Conservation (phyloP, 768 basidiomycete species). For the Gloeopeniophorella convolvens region DNA sequence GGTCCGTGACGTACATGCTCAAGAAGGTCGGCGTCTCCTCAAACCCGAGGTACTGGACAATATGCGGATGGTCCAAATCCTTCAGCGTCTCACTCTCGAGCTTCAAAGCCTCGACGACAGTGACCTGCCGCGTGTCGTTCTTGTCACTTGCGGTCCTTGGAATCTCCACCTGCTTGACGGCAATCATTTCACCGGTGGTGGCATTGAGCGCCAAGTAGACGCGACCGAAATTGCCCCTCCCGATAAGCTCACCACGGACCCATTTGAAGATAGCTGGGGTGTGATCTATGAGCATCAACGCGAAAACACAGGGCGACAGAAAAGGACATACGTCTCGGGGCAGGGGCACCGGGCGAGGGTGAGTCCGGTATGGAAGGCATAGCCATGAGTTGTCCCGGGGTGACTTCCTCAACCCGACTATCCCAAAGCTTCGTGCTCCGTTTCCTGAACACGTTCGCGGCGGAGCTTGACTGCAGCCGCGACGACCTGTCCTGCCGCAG, state of each 20-base stretch:
- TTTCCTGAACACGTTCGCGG: slow-evolving; percentile 55
- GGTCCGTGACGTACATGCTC: slow-evolving; percentile 74
- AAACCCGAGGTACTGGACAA: slow-evolving; percentile 95
- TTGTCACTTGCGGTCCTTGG: slow-evolving; percentile 89
- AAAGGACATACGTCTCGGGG: slow-evolving; percentile 56
- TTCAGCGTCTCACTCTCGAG: slow-evolving; percentile 94
- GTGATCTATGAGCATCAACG: slow-evolving; percentile 6
- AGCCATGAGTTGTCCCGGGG: slow-evolving; percentile 57
- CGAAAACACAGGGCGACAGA: not conserved
- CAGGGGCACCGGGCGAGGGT: slow-evolving; percentile 33
- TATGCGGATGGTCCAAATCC: slow-evolving; percentile 94
- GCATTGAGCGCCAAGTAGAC: slow-evolving; percentile 96
- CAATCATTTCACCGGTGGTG: slow-evolving; percentile 97
- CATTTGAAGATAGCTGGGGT: slow-evolving; percentile 85
- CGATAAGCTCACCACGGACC: slow-evolving; percentile 97
- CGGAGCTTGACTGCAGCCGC: slow-evolving; percentile 44
- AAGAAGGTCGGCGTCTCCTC: slow-evolving; percentile 83
- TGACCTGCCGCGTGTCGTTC: slow-evolving; percentile 76
- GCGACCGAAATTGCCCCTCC: slow-evolving; percentile 92
- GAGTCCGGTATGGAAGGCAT: slow-evolving; percentile 48
- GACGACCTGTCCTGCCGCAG: slow-evolving; percentile 66
- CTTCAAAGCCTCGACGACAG: slow-evolving; percentile 87
- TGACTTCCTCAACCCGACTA: slow-evolving; percentile 88
- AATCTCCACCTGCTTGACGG: slow-evolving; percentile 97
- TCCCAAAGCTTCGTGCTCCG: slow-evolving; percentile 96